Percentiles rank a stretch among this genome's conserved stretches.
Conservation (phyloP, 495 filamentous ascomycete species). For the Lasiosphaeria ovina region DNA sequence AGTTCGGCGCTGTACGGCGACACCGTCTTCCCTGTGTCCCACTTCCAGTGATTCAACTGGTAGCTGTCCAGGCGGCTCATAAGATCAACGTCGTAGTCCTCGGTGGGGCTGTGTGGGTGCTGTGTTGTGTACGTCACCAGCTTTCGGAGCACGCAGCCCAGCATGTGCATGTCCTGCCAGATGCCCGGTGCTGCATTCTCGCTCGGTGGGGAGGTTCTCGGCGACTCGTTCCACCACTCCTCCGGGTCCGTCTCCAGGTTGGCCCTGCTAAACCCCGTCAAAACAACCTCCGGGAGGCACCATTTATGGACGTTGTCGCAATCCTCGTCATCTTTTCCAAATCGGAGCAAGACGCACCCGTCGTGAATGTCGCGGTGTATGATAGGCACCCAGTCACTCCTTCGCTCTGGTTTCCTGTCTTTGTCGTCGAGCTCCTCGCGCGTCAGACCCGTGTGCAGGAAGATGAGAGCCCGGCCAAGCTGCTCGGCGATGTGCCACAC, state of each 20-base stretch:
- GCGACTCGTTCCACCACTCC: not conserved
- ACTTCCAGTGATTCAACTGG: not conserved
- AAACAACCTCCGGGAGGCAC: slow-evolving; percentile 12
- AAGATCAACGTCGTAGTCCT: not conserved
- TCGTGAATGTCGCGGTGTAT: slow-evolving; percentile 1
- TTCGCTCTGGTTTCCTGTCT: not conserved
- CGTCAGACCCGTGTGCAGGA: slow-evolving; percentile 9
- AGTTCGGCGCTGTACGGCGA: too few relatives aligned
- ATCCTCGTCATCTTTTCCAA: not conserved
- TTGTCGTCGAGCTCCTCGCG: not conserved
- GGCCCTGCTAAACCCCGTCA: slow-evolving; percentile 8
- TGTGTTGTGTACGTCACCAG: not conserved
- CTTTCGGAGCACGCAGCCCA: slow-evolving; percentile 10
- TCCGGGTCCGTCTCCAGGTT: not conserved
- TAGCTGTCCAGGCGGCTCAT: not conserved
- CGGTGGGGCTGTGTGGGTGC: not conserved
- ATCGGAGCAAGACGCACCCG: not conserved
- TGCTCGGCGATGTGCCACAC: slow-evolving; percentile 21
- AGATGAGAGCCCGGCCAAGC: slow-evolving; percentile 13
- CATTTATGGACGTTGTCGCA: not conserved
- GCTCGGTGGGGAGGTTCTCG: not conserved
- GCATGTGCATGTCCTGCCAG: slow-evolving; percentile 10
- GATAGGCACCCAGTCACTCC: not conserved
- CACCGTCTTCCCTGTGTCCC: too few relatives aligned
- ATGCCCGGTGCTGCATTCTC: not conserved